Evolutionary conservation across 2,329 filamentous ascomycete species (phyloP).

Genomic region (Colletotrichum limetticola): DNA sequence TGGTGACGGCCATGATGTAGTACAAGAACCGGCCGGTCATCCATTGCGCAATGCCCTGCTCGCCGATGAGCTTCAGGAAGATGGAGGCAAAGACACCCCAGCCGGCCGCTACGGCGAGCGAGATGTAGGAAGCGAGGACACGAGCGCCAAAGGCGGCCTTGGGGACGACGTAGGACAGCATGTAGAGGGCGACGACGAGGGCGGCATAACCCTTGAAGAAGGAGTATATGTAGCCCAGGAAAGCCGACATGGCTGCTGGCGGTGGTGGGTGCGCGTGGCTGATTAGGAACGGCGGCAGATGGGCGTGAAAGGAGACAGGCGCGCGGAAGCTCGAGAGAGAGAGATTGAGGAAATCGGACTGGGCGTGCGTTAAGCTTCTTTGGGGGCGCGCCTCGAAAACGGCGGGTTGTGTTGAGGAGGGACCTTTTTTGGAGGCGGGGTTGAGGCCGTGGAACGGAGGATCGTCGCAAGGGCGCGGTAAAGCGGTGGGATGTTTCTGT

Average conservation of each 20-base stretch:
- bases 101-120: constrained; percentile 67
- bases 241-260: constrained; percentile 46
- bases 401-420: constrained; percentile 24
- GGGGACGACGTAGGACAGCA: constrained; percentile 68
- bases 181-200: constrained; percentile 68
- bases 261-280: constrained; percentile 3
- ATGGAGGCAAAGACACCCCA: constrained; percentile 84
- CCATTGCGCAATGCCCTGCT: constrained; percentile 86
- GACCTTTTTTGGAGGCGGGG: constrained; percentile 26
- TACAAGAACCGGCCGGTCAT: constrained; percentile 83
- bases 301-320: constrained; percentile 22
- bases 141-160: constrained; percentile 76
- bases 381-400: constrained; percentile 22
- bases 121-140: constrained; percentile 72
- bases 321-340: constrained; percentile 17
- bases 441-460: constrained; percentile 15
- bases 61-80: constrained; percentile 75
- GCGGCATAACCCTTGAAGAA: constrained; percentile 63
- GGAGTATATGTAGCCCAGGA: constrained; percentile 54
- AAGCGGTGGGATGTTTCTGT: background rate
- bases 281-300: constrained; percentile 27
- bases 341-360: constrained; percentile 11
- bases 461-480: constrained; percentile 31
- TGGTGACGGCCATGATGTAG: constrained; percentile 77
- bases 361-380: constrained; percentile 33